These are phyloP conservation scores for Boletus subcaerulescens DNA, from an alignment of 768 basidiomycete genomes.

Conservation along the genomic window DNA sequence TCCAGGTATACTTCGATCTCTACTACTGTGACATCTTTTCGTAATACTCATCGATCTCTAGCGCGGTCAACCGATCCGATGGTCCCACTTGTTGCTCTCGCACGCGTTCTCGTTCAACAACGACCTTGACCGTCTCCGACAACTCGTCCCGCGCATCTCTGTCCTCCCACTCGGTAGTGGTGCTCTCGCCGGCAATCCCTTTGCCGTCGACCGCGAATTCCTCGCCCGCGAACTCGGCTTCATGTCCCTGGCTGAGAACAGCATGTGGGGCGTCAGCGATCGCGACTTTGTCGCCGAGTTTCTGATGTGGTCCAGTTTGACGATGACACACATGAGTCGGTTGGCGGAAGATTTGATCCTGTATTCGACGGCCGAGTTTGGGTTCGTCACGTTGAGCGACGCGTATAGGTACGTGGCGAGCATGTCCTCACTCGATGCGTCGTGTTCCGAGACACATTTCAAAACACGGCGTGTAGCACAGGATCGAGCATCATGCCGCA, in stretches of 20 bases:
- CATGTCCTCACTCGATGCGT: neutral
- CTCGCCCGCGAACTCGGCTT: constrained; percentile 90
- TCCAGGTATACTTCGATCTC: constrained; percentile 57
- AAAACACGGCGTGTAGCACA: constrained; percentile 53
- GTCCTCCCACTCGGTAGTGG: constrained; percentile 93
- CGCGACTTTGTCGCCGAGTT: constrained; percentile 98
- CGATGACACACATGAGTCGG: constrained; percentile 91
- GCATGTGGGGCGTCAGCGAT: constrained; percentile 94
- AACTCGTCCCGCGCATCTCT: constrained; percentile 86
- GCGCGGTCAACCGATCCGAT: constrained; percentile 98
- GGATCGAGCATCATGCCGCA: constrained; percentile 99
- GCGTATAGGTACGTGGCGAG: constrained; percentile 93
- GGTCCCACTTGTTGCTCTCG: constrained; percentile 95
- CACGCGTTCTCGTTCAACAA: constrained; percentile 92
- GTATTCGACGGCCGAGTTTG: constrained; percentile 96
- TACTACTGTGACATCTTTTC: neutral
- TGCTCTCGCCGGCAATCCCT: constrained; percentile 95
- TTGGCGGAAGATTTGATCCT: constrained; percentile 96
- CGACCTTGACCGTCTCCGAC: constrained; percentile 81
- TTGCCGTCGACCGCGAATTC: constrained; percentile 89
- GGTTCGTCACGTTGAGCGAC: constrained; percentile 93
- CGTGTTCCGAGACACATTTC: neutral
- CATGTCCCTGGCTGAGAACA: constrained; percentile 86
- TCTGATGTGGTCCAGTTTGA: constrained; percentile 91
- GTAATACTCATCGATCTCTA: constrained; percentile 32